phyloP scores from a whole-genome alignment of 495 filamentous ascomycete species.

The Neurospora sp. region DNA sequence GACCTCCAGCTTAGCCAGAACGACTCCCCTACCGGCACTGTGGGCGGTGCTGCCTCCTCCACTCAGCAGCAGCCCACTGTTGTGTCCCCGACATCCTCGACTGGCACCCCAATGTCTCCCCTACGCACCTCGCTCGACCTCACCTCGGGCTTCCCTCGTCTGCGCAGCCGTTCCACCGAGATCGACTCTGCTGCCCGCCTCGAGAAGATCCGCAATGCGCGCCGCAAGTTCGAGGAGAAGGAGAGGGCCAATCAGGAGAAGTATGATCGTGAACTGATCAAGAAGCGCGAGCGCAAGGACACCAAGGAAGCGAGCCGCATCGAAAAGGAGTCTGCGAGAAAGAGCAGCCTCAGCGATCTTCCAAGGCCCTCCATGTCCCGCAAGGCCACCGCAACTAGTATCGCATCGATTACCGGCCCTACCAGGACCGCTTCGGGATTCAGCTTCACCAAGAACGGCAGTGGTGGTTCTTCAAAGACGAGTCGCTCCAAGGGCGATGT shows the following conservation, averaged over 20 bases:
- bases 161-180: conserved; percentile 40
- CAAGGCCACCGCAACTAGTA: conserved; percentile 26
- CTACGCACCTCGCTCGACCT: conserved; percentile 42
- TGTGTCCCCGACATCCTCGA: conserved; percentile 12
- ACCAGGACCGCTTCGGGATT: conserved; percentile 1
- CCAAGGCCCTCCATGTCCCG: conserved; percentile 26
- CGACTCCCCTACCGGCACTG: conserved; percentile 21
- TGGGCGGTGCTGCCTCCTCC: conserved; percentile 6
- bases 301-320: conserved; percentile 35
- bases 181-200: conserved; percentile 34
- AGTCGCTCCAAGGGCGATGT: neutral
- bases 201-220: conserved; percentile 40
- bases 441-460: neutral
- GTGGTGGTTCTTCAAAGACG: neutral
- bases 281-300: conserved; percentile 37
- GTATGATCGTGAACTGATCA: conserved; percentile 45
- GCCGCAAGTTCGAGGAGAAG: conserved; percentile 43
- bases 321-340: conserved; percentile 28
- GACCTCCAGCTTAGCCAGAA: conserved; percentile 21
- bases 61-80: conserved; percentile 2
- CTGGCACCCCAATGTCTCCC: conserved; percentile 31
- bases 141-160: conserved; percentile 34
- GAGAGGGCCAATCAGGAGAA: conserved; percentile 47
- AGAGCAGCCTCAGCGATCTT: conserved; percentile 21
- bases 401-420: conserved; percentile 10